phyloP scores from a whole-genome alignment of 1,284 basidiomycete genomes.

The Flammula alnicola region DNA sequence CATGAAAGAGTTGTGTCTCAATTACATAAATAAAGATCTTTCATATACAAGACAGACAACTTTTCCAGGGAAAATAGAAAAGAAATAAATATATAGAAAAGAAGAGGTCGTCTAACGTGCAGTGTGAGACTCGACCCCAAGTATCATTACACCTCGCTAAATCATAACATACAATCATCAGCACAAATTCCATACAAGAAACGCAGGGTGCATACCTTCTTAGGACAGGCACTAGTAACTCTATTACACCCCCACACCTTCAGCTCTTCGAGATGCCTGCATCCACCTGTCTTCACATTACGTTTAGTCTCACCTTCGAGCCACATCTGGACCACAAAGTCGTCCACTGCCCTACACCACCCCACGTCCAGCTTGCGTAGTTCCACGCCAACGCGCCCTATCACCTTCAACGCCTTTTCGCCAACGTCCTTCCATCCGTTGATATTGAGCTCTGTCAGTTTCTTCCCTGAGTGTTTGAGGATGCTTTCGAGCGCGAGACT shows the following conservation, averaged over 20 bases:
- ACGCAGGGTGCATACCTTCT: constrained; percentile 43
- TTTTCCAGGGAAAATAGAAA: too few species aligned
- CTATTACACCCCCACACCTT: constrained; percentile 77
- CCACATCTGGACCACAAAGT: constrained; percentile 79
- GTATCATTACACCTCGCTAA: too few species aligned
- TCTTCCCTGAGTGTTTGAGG: constrained; percentile 69
- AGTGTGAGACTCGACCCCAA: too few species aligned
- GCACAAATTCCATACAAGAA: too few species aligned
- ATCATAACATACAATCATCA: too few species aligned
- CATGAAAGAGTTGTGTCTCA: too few species aligned
- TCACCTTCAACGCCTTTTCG: constrained; percentile 56
- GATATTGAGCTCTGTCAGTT: constrained; percentile 71
- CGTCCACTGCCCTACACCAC: constrained; percentile 86
- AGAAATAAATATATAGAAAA: too few species aligned
- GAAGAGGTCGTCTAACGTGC: too few species aligned
- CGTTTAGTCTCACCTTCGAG: constrained; percentile 48
- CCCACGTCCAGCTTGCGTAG: constrained; percentile 80
- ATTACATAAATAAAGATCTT: too few species aligned
- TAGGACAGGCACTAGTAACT: constrained; percentile 58
- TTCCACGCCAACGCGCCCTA: constrained; percentile 52
- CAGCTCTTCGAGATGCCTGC: constrained; percentile 56
- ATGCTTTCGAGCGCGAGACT: constrained; percentile 66
- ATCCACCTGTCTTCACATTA: constrained; percentile 32
- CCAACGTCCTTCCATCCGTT: constrained; percentile 52
- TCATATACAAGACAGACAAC: too few species aligned